phyloP scores from a whole-genome alignment of 139 green algal genomes.

The Yamagishiella unicocca region DNA sequence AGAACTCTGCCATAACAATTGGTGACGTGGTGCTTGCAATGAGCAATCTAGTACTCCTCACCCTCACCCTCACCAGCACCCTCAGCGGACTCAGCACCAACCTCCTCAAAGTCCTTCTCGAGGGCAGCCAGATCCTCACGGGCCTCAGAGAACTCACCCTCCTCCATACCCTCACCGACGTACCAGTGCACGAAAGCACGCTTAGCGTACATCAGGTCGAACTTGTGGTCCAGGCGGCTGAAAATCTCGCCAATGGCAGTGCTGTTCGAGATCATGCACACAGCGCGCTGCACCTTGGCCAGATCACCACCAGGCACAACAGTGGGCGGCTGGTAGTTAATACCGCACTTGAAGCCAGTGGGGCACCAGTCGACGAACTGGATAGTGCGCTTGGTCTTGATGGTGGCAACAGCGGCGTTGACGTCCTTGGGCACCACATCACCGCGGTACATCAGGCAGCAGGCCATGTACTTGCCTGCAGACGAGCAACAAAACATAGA shows the following conservation, averaged over 20 bases:
- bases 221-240: slow-evolving; percentile 99
- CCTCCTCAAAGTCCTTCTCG: slow-evolving; percentile 99
- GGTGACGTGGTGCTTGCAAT: background rate
- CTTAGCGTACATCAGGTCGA: slow-evolving; percentile 99
- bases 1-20: background rate
- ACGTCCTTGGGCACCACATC: slow-evolving; percentile 99
- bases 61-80: slow-evolving; percentile 80
- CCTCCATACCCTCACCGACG: slow-evolving; percentile 98
- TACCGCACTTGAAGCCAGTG: slow-evolving; percentile 99
- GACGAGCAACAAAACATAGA: background rate
- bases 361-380: slow-evolving; percentile 99
- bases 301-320: slow-evolving; percentile 97
- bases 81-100: slow-evolving; percentile 91
- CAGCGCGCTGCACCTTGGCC: slow-evolving; percentile 99
- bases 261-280: slow-evolving; percentile 99
- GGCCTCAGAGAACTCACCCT: slow-evolving; percentile 91
- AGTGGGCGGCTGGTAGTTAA: slow-evolving; percentile 99
- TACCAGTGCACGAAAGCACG: slow-evolving; percentile 99
- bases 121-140: slow-evolving; percentile 97
- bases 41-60: slow-evolving; percentile 82
- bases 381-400: slow-evolving; percentile 99
- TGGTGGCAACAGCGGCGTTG: slow-evolving; percentile 95
- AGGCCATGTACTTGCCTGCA: slow-evolving; percentile 98
- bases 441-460: slow-evolving; percentile 99
- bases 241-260: slow-evolving; percentile 99